phyloP scores from a whole-genome alignment of 768 basidiomycete genomes.

The Mycena vitilis region DNA sequence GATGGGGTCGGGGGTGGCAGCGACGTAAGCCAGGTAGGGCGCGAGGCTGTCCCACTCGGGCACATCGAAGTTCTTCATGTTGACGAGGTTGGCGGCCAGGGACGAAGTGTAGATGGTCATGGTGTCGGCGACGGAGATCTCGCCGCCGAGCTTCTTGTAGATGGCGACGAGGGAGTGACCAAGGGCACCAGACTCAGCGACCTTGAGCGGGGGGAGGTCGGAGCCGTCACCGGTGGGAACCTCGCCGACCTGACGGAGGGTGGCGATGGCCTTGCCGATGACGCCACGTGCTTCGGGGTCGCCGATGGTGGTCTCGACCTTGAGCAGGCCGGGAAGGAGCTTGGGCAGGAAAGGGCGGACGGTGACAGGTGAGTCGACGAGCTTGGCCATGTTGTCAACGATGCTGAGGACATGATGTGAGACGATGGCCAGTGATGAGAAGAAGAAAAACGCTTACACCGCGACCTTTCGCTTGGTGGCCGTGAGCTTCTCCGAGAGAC shows the following conservation, averaged over 20 bases:
- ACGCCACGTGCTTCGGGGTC: conserved; percentile 98
- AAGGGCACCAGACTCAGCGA: conserved; percentile 76
- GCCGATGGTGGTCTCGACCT: conserved; percentile 94
- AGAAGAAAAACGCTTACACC: conserved; percentile 70
- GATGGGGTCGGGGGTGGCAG: conserved; percentile 72
- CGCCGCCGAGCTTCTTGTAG: conserved; percentile 86
- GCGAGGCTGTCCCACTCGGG: conserved; percentile 87
- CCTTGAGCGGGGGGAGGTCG: conserved; percentile 87
- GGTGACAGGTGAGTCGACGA: conserved; percentile 94
- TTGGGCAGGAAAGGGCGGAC: conserved; percentile 98
- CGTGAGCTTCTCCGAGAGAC: conserved; percentile 93
- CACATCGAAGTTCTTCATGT: conserved; percentile 92
- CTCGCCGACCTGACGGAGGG: conserved; percentile 95
- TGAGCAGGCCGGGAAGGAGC: conserved; percentile 94
- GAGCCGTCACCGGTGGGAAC: conserved; percentile 92
- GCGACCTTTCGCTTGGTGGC: conserved; percentile 98
- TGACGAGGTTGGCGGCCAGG: conserved; percentile 89
- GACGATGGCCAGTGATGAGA: conserved; percentile 36
- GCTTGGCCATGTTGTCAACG: conserved; percentile 98
- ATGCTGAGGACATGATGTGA: conserved; percentile 64
- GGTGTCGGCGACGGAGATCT: conserved; percentile 67
- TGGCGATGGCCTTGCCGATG: conserved; percentile 90
- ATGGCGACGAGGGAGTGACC: conserved; percentile 74
- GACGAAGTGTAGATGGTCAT: conserved; percentile 76
- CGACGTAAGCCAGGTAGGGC: conserved; percentile 77